Evolutionary conservation across 2,329 filamentous ascomycete species (phyloP), one percentile per base, ranked within the genome.

Genomic region (Alternaria alternata): DNA sequence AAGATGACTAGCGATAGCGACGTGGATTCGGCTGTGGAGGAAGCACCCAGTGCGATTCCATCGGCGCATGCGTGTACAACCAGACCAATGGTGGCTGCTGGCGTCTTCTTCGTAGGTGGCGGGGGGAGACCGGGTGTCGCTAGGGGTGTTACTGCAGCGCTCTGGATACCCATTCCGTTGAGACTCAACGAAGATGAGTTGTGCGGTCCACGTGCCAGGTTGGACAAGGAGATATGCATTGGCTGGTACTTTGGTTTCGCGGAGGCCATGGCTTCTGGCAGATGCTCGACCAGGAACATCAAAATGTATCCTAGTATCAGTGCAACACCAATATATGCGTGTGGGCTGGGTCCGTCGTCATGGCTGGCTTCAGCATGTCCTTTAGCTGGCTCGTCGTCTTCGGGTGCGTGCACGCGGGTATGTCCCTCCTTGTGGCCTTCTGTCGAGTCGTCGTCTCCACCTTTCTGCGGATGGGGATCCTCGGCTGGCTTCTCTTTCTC

Each of bases 1-100:
- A 99, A 99, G 39, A 99, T 93, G 69, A 99, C 92, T 61, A 98
- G 88, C 36, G 92, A 93, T 11, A 99, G 82, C 59, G 75, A 74
- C 1, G 89, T 87, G 4, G 91, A 90, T 4, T 91, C 72, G 2
- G 75, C 73, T 5, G 80, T 79, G 3, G 80, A 92, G 0, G 94
- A 97, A 24, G 95, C 95, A 22, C 95, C 95, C 80, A 99, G 89
- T 3, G 95, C 95, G 63, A 99, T 97, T 16, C 95, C 95, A 73
- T 99, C 95, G 2, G 95, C 94, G 2, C 92, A 91, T 0, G 95
- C 93, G 77, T 99, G 95, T 59, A 99, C 98, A 5, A 98, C 91
- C n/a, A 99, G 84, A 0, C 95, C 95, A 0, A 92, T 91, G 0
- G 95, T 99, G 2, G 94, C 83, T 57, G 73, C 72, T 30, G 75